A percentile compares a stretch with the other conserved stretches of the same genome.
Evolutionary conservation across 2,329 filamentous ascomycete species (phyloP).

Genomic region (Penicillium sp.): DNA sequence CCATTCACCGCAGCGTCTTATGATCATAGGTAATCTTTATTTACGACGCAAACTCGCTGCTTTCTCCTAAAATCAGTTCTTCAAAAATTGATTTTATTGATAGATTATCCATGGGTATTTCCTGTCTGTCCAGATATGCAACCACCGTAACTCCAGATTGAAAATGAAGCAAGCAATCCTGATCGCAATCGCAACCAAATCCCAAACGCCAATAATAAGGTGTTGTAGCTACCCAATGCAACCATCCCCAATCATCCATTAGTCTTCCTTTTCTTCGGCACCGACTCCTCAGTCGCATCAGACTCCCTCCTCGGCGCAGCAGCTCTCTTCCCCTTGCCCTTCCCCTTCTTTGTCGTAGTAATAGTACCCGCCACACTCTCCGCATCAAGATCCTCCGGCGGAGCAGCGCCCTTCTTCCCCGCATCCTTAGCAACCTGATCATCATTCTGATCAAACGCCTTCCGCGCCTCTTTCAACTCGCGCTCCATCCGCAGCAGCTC

Average conservation of each 20-base stretch:
- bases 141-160: conserved; percentile 13
- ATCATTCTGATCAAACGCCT: conserved; percentile 58
- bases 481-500: conserved; percentile 89
- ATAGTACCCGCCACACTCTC: conserved; percentile 30
- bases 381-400: conserved; percentile 36
- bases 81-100: background rate
- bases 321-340: conserved; percentile 46
- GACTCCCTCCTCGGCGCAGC: conserved; percentile 27
- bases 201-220: conserved; percentile 2
- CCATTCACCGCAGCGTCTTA: background rate
- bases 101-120: conserved; percentile 18
- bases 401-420: conserved; percentile 40
- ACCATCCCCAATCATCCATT: conserved; percentile 15
- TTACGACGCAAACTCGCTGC: background rate
- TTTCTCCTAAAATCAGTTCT: background rate
- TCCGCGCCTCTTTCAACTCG: conserved; percentile 81
- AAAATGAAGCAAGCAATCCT: background rate
- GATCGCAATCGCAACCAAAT: background rate
- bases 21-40: background rate
- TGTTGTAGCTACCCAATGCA: conserved; percentile 1
- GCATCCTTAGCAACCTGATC: conserved; percentile 50
- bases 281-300: conserved; percentile 45
- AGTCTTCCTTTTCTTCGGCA: conserved; percentile 44
- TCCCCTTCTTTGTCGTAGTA: conserved; percentile 41
- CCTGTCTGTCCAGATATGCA: background rate